A percentile compares a stretch with the other conserved stretches of the same genome.
These are phyloP conservation scores for Pyricularia pennisetigena DNA, from an alignment of 2,329 filamentous ascomycete genomes.

Conservation along the genomic window DNA sequence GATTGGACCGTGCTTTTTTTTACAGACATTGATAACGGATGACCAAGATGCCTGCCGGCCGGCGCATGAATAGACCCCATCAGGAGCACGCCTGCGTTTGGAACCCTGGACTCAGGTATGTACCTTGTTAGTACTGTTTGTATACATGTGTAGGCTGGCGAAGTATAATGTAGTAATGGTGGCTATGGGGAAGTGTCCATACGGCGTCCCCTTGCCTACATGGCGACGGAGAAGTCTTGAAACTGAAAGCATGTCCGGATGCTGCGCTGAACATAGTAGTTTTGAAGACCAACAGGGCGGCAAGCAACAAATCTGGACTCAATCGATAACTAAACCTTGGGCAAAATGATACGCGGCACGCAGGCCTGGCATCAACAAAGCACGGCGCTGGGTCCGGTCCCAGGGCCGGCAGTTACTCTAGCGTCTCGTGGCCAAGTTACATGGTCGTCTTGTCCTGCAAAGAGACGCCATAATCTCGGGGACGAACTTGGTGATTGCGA, in stretches of 20 bases:
- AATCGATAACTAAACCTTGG: background rate
- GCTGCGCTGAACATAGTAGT: background rate
- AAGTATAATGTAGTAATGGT: background rate
- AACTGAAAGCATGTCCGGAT: background rate
- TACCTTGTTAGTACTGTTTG: background rate
- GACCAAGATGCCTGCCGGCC: background rate
- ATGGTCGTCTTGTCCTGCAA: background rate
- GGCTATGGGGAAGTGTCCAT: background rate
- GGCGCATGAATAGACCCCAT: background rate
- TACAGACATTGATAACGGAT: background rate
- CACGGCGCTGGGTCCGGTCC: background rate
- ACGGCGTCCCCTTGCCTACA: background rate
- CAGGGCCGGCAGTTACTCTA: background rate
- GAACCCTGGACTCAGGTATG: background rate
- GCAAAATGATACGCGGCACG: background rate
- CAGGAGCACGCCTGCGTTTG: background rate
- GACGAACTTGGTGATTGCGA: constrained; percentile 8
- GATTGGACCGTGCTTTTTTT: background rate
- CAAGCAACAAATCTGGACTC: background rate
- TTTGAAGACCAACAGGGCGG: background rate
- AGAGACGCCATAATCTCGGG: background rate
- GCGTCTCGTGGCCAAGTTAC: background rate
- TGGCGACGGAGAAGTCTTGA: background rate
- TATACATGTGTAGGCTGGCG: background rate
- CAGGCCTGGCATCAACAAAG: background rate